Conservation (phyloP, 1,284 basidiomycete species). For the Boletellus sp. region DNA sequence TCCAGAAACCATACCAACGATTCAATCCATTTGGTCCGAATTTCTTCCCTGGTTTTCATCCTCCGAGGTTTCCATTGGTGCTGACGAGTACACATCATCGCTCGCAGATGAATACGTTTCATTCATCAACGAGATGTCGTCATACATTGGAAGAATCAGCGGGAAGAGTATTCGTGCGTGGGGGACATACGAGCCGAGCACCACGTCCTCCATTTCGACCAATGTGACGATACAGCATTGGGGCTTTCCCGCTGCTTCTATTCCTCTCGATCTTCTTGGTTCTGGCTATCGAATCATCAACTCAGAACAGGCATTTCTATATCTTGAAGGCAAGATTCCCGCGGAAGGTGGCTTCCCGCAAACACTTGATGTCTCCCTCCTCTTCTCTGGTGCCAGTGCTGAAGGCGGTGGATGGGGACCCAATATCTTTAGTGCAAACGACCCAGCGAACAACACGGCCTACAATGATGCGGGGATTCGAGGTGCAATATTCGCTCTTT, state of each 20-base stretch:
- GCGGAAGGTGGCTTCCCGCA: slow-evolving; percentile 32
- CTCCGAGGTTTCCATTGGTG: slow-evolving; percentile 37
- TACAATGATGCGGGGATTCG: slow-evolving; percentile 26
- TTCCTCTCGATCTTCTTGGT: slow-evolving; percentile 33
- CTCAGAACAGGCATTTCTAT: slow-evolving; percentile 36
- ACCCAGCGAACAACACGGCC: slow-evolving; percentile 32
- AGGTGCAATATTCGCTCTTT: slow-evolving; percentile 37
- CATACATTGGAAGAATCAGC: slow-evolving; percentile 24
- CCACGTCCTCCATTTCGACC: slow-evolving; percentile 27
- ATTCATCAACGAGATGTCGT: slow-evolving; percentile 37
- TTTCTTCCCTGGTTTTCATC: slow-evolving; percentile 39
- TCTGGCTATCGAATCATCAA: slow-evolving; percentile 37
- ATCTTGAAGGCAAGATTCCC: slow-evolving; percentile 36
- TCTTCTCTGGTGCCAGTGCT: slow-evolving; percentile 31
- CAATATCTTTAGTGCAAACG: slow-evolving; percentile 31
- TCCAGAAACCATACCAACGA: slow-evolving; percentile 36
- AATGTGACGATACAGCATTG: slow-evolving; percentile 40
- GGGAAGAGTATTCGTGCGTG: slow-evolving; percentile 36
- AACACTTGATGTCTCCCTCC: slow-evolving; percentile 27
- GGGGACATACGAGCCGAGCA: slow-evolving; percentile 36
- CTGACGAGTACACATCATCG: slow-evolving; percentile 36
- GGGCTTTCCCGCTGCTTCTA: slow-evolving; percentile 34
- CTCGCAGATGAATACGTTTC: slow-evolving; percentile 36
- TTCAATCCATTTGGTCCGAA: slow-evolving; percentile 37
- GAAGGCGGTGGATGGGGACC: slow-evolving; percentile 36